Evolutionary conservation across 208 protist genomes (phyloP), one percentile per base, ranked within the genome.

Genomic region (Balamuthia mandrillaris): DNA sequence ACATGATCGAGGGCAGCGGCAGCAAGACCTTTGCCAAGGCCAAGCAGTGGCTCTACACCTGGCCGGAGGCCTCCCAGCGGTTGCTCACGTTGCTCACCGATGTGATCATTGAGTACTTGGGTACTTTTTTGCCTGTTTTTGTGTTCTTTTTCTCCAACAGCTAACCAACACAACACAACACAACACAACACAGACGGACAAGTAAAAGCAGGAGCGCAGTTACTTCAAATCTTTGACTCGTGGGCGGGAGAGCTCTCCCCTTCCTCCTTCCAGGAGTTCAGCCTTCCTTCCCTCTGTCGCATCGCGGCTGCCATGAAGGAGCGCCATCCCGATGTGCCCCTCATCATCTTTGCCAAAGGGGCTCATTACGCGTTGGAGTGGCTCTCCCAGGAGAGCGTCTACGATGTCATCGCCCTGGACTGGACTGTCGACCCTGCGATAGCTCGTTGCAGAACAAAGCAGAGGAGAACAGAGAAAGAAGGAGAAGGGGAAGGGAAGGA

Each of bases 141-240:
- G n/a, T n/a, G n/a, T n/a, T n/a, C n/a, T n/a, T n/a, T n/a, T n/a
- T n/a, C n/a, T n/a, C n/a, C n/a, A n/a, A n/a, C n/a, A n/a, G n/a
- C n/a, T n/a, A n/a, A n/a, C n/a, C n/a, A n/a, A n/a, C n/a, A n/a
- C n/a, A n/a, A n/a, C n/a, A n/a, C n/a, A n/a, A n/a, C n/a, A n/a
- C n/a, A n/a, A n/a, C n/a, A n/a, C n/a, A n/a, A n/a, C n/a, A n/a
- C n/a, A n/a, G 81, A 77, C 7, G 86, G 84, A 2, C 93, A 96
- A 82, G 86, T 95, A 16, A 68, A 89, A 21, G 89, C 89, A 18
- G 86, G 86, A 5, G 91, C 91, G 0, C 92, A 94, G 66, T 79
- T 94, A n/a, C 84, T 95, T 2, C 92, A 96, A 45, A 86, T 96
- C 1, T 96, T 96, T 84, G 95, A 96, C 49, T 93, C 90, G 0